Conservation (phyloP, 192 early-diverging fungal genomes). For the Pilobolus umbonatus region DNA sequence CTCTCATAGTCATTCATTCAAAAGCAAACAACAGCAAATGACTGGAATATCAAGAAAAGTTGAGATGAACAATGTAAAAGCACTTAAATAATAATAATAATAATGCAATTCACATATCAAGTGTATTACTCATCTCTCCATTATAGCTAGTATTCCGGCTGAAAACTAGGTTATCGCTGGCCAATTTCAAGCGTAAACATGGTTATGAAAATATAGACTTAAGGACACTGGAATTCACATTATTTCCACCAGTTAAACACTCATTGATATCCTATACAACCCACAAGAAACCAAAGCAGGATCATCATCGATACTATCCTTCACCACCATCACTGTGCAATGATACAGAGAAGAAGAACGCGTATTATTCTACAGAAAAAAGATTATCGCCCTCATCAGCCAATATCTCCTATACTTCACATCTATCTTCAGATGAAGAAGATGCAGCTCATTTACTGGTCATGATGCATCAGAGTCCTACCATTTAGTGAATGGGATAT, state of each 20-base stretch:
- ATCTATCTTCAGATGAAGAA: constrained; percentile 8
- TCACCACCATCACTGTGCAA: neutral
- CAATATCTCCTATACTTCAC: neutral
- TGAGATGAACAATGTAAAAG: no score
- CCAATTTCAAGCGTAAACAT: constrained; percentile 26
- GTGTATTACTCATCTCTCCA: no score
- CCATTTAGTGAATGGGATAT: no score
- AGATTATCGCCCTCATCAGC: neutral
- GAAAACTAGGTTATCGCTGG: constrained; percentile 21
- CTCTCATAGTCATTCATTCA: no score
- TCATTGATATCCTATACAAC: no score
- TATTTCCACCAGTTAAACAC: no score
- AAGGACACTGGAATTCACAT: constrained; percentile 2
- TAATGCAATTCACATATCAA: no score
- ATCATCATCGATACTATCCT: constrained; percentile 2
- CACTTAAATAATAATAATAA: no score
- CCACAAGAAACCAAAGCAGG: no score
- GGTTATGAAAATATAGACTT: constrained; percentile 19
- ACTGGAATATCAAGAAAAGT: no score
- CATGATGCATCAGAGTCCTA: constrained; percentile 19
- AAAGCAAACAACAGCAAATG: no score
- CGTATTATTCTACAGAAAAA: neutral
- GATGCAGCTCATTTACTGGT: constrained; percentile 26
- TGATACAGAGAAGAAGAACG: constrained; percentile 10
- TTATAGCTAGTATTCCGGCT: constrained; percentile 18